phyloP scores from a whole-genome alignment of 2,329 filamentous ascomycete genomes.

The Annulohypoxylon truncatum region DNA sequence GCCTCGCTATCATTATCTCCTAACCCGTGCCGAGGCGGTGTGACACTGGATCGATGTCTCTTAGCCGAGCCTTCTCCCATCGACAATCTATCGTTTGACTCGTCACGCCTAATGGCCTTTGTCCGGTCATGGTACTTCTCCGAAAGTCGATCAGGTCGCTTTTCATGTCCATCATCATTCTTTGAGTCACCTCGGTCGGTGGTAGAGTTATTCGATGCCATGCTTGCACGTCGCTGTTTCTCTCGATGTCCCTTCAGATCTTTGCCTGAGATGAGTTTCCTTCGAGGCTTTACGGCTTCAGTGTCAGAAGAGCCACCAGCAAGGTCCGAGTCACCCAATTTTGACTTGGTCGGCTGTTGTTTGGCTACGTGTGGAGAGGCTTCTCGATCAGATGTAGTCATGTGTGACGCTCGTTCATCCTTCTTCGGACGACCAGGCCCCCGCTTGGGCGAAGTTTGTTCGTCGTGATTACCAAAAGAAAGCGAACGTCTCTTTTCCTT shows the following conservation, averaged over 20 bases:
- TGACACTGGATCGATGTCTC: conserved; percentile 68
- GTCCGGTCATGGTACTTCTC: conserved; percentile 71
- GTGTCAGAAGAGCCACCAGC: conserved; percentile 66
- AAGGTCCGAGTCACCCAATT: conserved; percentile 65
- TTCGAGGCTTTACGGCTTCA: conserved; percentile 68
- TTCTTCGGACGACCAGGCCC: conserved; percentile 66
- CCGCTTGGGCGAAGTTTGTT: conserved; percentile 61
- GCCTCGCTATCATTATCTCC: conserved; percentile 64
- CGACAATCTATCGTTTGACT: conserved; percentile 66
- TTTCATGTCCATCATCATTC: conserved; percentile 62
- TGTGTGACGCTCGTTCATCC: conserved; percentile 62
- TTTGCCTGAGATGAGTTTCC: conserved; percentile 72
- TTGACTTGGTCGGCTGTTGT: conserved; percentile 58
- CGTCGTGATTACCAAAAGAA: conserved; percentile 60
- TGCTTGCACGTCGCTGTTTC: conserved; percentile 68
- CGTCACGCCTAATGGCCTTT: conserved; percentile 70
- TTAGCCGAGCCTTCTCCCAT: conserved; percentile 66
- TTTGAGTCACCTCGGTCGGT: conserved; percentile 64
- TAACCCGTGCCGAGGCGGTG: conserved; percentile 65
- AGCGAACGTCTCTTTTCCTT: conserved; percentile 62
- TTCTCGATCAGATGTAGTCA: conserved; percentile 65
- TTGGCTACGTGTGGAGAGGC: conserved; percentile 62
- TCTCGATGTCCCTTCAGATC: conserved; percentile 70
- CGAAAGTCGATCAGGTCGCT: conserved; percentile 57
- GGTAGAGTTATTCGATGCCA: conserved; percentile 66